These are phyloP conservation scores for Irpex sp. DNA, from an alignment of 1,284 basidiomycete species.

Conservation along the genomic window DNA sequence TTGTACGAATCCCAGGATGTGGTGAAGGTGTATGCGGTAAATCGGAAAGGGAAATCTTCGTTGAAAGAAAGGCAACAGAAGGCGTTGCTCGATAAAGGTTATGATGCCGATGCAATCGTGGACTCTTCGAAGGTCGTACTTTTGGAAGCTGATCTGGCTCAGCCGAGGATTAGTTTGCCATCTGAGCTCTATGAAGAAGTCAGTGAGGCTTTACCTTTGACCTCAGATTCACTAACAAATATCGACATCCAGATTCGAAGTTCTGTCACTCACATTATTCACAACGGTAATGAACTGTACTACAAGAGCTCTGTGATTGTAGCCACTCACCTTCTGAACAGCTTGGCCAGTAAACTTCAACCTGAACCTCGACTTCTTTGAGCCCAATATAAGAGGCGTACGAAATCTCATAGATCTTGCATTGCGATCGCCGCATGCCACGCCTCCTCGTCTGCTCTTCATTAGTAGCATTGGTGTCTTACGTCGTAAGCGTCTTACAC, in stretches of 20 bases:
- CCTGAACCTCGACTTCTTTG: slow-evolving; percentile 14
- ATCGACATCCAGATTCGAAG: slow-evolving; percentile 12
- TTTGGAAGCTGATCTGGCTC: slow-evolving; percentile 24
- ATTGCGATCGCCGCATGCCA: slow-evolving; percentile 15
- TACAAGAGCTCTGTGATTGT: background rate
- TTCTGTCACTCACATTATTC: slow-evolving; percentile 23
- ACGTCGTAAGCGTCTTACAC: slow-evolving; percentile 7
- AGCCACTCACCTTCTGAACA: background rate
- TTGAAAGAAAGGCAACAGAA: slow-evolving; percentile 16
- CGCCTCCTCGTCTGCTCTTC: slow-evolving; percentile 22
- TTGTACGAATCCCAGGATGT: slow-evolving; percentile 8
- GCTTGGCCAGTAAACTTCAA: slow-evolving; percentile 32
- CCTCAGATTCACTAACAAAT: background rate
- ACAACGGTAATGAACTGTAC: slow-evolving; percentile 18
- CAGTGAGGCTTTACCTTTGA: background rate
- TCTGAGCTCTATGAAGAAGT: slow-evolving; percentile 25
- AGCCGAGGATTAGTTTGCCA: slow-evolving; percentile 21
- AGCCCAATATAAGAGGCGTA: slow-evolving; percentile 9
- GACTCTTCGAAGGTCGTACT: slow-evolving; percentile 22
- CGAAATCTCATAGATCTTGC: slow-evolving; percentile 17
- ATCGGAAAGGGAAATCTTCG: slow-evolving; percentile 7
- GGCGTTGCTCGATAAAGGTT: slow-evolving; percentile 21
- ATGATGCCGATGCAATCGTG: slow-evolving; percentile 20
- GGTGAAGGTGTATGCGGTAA: slow-evolving; percentile 20
- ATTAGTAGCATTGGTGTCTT: slow-evolving; percentile 25